phyloP scores from a whole-genome alignment of 164 flowering plant species.

The Annona cherimola region DNA sequence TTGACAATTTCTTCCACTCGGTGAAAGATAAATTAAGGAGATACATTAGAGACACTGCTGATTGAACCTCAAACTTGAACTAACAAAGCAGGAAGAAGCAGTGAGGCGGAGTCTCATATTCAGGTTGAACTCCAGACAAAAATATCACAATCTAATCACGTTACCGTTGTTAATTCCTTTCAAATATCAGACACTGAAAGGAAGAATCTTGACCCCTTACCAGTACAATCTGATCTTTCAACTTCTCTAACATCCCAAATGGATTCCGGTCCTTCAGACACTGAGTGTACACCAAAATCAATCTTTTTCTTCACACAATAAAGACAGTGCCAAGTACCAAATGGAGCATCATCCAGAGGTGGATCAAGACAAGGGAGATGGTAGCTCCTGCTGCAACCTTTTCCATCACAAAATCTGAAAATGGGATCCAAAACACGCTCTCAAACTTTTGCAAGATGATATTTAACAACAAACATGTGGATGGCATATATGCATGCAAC shows the following conservation, averaged over 20 bases:
- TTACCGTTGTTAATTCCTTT: no score
- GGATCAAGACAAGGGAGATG: conserved; percentile 56
- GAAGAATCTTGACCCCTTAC: conserved; percentile 35
- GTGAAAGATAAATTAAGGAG: no score
- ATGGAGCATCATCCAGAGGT: conserved; percentile 33
- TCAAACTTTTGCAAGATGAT: not conserved
- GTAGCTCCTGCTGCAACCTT: conserved; percentile 43
- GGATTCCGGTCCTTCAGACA: conserved; percentile 59
- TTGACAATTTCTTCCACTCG: no score
- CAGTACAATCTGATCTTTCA: conserved; percentile 31
- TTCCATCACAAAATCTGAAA: conserved; percentile 56
- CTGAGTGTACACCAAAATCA: conserved; percentile 44
- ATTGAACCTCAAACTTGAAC: no score
- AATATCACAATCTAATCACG: no score
- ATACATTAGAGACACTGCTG: no score
- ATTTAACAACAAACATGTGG: not conserved
- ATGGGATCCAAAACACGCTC: not conserved
- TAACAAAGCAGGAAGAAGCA: no score
- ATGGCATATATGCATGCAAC: not conserved
- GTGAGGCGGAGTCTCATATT: no score
- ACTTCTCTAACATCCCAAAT: conserved; percentile 57
- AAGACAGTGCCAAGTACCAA: conserved; percentile 48
- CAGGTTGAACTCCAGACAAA: no score
- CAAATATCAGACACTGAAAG: no score
- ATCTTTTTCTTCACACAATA: conserved; percentile 49